A percentile compares a stretch with the other conserved stretches of the same genome.
phyloP scores from a whole-genome alignment of 805 yeast species.

The Komagataella pseudopastoris region DNA sequence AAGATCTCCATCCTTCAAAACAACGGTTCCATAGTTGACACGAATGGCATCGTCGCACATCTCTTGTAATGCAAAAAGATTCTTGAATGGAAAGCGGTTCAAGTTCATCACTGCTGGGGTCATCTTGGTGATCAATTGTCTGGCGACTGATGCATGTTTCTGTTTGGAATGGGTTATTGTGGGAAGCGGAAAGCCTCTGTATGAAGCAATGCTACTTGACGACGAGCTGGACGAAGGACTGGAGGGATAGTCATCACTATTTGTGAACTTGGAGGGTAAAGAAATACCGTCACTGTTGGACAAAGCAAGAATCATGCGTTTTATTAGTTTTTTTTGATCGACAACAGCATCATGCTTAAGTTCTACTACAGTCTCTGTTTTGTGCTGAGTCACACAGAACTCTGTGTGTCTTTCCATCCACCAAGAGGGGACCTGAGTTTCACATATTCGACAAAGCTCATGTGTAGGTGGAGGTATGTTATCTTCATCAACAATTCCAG shows the following conservation, averaged over 20 bases:
- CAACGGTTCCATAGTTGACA: constrained; percentile 59
- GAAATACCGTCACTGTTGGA: constrained; percentile 6
- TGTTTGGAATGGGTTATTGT: neutral
- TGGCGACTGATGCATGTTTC: neutral
- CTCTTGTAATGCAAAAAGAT: constrained; percentile 41
- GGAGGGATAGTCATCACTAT: neutral
- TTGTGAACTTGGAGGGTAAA: constrained; percentile 1
- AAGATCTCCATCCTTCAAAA: constrained; percentile 10
- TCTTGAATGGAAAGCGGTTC: constrained; percentile 47
- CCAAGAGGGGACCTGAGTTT: constrained; percentile 86
- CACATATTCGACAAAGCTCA: constrained; percentile 87
- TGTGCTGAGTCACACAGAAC: constrained; percentile 74
- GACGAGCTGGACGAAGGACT: constrained; percentile 1
- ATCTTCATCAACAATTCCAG: constrained; percentile 48
- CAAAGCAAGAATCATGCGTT: constrained; percentile 27
- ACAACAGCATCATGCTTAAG: constrained; percentile 58
- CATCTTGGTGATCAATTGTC: constrained; percentile 5
- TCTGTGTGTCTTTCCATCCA: constrained; percentile 90
- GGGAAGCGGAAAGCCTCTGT: constrained; percentile 44
- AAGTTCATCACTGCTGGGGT: constrained; percentile 16
- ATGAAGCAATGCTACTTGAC: constrained; percentile 23
- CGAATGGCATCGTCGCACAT: constrained; percentile 64
- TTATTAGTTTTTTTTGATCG: constrained; percentile 51
- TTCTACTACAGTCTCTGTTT: constrained; percentile 66
- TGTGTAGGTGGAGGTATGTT: constrained; percentile 68